Evolutionary conservation across 805 yeast species (phyloP).

Genomic region (Wickerhamomyces hampshirensis): DNA sequence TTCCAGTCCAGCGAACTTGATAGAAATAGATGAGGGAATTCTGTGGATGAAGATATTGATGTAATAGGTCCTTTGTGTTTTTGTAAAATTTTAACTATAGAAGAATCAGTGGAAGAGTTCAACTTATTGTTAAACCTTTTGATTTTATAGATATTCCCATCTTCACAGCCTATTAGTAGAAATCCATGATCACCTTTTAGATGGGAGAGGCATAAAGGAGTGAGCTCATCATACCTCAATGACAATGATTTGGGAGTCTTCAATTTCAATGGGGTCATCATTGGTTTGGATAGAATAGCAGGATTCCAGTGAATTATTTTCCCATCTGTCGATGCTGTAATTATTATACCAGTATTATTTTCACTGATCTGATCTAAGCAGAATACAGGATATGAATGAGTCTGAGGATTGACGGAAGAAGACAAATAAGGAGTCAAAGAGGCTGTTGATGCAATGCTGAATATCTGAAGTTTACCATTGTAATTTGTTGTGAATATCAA

Average conservation of each 20-base stretch:
- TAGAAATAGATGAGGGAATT: constrained; percentile 21
- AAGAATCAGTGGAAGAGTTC: constrained; percentile 6
- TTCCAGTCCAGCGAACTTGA: constrained; percentile 30
- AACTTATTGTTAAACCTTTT: constrained; percentile 21
- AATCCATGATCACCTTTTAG: constrained; percentile 18
- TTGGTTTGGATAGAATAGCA: constrained; percentile 23
- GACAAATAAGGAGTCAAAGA: constrained; percentile 14
- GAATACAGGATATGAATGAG: constrained; percentile 24
- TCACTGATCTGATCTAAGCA: constrained; percentile 18
- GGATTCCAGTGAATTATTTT: constrained; percentile 27
- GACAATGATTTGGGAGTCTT: constrained; percentile 20
- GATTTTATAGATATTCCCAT: constrained; percentile 29
- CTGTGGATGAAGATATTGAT: constrained; percentile 10
- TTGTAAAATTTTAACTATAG: constrained; percentile 16
- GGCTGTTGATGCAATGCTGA: constrained; percentile 32
- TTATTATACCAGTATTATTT: constrained; percentile 19
- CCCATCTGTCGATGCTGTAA: constrained; percentile 29
- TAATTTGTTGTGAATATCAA: constrained; percentile 43
- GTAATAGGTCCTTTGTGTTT: constrained; percentile 27
- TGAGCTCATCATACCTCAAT: constrained; percentile 26
- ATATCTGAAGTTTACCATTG: constrained; percentile 47
- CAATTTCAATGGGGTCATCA: constrained; percentile 17
- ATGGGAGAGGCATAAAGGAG: constrained; percentile 22
- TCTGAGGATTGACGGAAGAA: constrained; percentile 9
- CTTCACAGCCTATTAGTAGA: constrained; percentile 28